These are phyloP conservation scores for Arthrobotrys pseudoclavata DNA, from an alignment of 2,329 filamentous ascomycete genomes.

Conservation along the genomic window DNA sequence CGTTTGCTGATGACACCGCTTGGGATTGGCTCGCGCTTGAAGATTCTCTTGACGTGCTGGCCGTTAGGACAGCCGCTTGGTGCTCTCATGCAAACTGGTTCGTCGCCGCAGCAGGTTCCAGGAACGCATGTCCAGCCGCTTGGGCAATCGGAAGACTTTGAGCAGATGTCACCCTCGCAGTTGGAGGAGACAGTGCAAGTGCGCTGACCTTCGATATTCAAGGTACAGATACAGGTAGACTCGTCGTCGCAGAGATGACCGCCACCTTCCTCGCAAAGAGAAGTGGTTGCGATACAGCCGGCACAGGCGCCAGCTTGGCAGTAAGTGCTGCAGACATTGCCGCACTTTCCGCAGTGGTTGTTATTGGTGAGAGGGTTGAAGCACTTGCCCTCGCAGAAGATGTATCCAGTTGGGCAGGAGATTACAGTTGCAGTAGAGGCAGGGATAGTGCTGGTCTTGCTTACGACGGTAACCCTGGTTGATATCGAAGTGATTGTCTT, in stretches of 20 bases:
- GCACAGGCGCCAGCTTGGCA: constrained; percentile 48
- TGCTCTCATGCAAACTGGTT: constrained; percentile 42
- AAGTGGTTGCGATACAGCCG: constrained; percentile 23
- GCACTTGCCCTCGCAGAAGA: constrained; percentile 2
- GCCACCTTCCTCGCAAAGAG: constrained; percentile 25
- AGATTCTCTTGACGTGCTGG: constrained; percentile 16
- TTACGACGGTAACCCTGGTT: constrained; percentile 1
- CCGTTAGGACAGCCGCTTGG: constrained; percentile 50
- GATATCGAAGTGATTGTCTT: background rate
- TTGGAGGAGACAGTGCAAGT: constrained; percentile 26
- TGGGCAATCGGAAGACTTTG: constrained; percentile 29
- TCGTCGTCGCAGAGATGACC: constrained; percentile 39
- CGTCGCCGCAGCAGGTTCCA: constrained; percentile 43
- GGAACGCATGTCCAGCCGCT: constrained; percentile 33
- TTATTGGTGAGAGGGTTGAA: constrained; percentile 12
- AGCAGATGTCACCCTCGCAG: constrained; percentile 24
- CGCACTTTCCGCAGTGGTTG: constrained; percentile 36
- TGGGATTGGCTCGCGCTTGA: constrained; percentile 26
- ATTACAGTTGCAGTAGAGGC: constrained; percentile 19
- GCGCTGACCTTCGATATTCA: constrained; percentile 45
- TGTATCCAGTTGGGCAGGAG: constrained; percentile 29
- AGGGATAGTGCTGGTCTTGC: constrained; percentile 21
- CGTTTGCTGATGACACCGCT: constrained; percentile 19
- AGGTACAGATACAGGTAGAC: constrained; percentile 46
- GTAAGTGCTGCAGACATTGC: constrained; percentile 29